Evolutionary conservation across 805 yeast genomes (phyloP), one percentile per base, ranked within the genome.

Genomic region (Hanseniaspora mollemarum): DNA sequence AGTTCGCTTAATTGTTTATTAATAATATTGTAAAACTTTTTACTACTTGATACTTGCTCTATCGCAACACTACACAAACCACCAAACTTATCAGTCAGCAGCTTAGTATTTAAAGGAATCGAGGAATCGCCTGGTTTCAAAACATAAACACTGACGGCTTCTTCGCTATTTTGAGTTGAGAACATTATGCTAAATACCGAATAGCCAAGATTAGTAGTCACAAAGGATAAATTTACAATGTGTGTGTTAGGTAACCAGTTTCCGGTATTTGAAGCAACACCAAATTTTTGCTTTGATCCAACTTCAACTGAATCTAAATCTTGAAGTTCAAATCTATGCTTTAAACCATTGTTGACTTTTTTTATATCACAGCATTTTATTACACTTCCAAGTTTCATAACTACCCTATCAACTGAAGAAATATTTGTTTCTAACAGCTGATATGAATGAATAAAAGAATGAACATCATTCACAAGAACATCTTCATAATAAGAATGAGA

Each of bases 381-480:
- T 15, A 72, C 71, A 19, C 88, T 83, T 15, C 98, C 97, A 16
- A 92, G 67, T 29, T 81, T 82, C 56, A 92, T 75, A 40, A 87
- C 74, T 0, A 87, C 87, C 43, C 96, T 69, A 54, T 87, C 90
- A 3, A 74, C 68, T 0, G 86, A 64, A 8, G 70, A 71, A 36
- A 92, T 71, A 24, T 84, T 76, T 5, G 87, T 67, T 62, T 92
- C 98, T 66, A 83, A 88, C 1, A 87, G 66, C 0, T 87, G 88
- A 28, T 74, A 65, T 4, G 87, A 74, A 45, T 70, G 71, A 19
- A 48, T 1, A 80, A 71, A 60, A 77, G 76, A 52, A 77, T 80
- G 42, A 88, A 69, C 12, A 86, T 58, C 53, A 94, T 75, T 28
- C 78, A 78, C 4, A 81, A 72, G 37, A 74, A n/a, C n/a, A n/a